phyloP scores from a whole-genome alignment of 2,329 filamentous ascomycete genomes.

The Tolypocladium album region DNA sequence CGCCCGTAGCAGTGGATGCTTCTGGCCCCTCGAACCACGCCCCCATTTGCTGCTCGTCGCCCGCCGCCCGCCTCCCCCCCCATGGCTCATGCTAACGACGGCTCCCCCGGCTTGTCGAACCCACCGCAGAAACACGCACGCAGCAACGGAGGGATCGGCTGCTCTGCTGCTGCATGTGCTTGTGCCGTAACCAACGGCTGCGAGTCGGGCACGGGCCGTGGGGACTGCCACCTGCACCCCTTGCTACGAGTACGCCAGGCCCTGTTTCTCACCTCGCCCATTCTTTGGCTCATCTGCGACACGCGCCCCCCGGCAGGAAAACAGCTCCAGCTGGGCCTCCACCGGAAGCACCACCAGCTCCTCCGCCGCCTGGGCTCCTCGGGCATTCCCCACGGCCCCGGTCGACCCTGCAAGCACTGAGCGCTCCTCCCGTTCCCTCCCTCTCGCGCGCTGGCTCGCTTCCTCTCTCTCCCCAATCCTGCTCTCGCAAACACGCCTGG shows the following conservation, averaged over 20 bases:
- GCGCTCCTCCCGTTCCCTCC: neutral
- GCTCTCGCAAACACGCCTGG: neutral
- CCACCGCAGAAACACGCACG: neutral
- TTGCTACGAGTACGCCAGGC: neutral
- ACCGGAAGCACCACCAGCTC: neutral
- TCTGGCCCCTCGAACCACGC: neutral
- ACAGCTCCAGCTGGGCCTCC: conserved; percentile 2
- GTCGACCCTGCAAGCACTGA: neutral
- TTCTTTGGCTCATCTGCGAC: conserved; percentile 9
- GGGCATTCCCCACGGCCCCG: conserved; percentile 2
- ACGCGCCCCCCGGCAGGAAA: conserved; percentile 1
- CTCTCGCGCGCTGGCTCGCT: neutral
- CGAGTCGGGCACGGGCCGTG: conserved; percentile 6
- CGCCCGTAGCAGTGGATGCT: neutral
- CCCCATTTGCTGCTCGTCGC: neutral
- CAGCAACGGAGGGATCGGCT: neutral
- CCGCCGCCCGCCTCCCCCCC: neutral
- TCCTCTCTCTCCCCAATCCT: neutral
- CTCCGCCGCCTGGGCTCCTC: neutral
- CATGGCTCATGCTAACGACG: neutral
- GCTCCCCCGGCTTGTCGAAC: neutral
- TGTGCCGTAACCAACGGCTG: neutral
- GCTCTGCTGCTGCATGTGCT: neutral
- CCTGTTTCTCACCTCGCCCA: conserved; percentile 6
- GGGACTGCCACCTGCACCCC: conserved; percentile 1